Base-by-base conservation (phyloP, 2,329 filamentous ascomycete species). In the Emmonsiellopsis sp. region DNA sequence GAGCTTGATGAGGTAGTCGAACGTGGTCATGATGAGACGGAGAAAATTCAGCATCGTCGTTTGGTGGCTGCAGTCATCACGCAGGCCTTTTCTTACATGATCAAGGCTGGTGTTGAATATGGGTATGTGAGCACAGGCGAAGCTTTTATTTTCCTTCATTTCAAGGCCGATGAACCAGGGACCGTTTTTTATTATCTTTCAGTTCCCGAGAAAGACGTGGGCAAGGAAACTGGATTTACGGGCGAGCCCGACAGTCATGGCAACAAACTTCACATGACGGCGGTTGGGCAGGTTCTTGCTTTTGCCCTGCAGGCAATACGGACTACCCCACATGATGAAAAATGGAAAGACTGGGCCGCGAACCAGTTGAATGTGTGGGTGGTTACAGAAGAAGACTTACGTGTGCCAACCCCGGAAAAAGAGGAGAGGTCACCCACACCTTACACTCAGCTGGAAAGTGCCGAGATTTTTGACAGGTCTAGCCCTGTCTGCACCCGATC, bases 21-120 rank as follows among this genome's bases (percentile, higher is more conserved):
- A 59, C 13, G 56, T 67, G 54, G 61, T 56, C 34, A 54, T 26
- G 65, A 66, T 4, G 68, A 65, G 11, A 65, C 56, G 5, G 70
- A 70, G 44, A 55, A 64, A 40, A 68, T 73, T 44, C 56, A 67
- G 35, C 68, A 68, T 15, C 67, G 71, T 51, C 68, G 61, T 55
- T 64, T 75, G 5, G 63, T 71, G 0, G 66, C 69, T 7, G 70
- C 75, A 26, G 70, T 75, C 10, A 61, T 79, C 38, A 73, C 73
- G 4, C 71, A 79, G 61, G 72, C 69, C 0, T 79, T 74, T 58
- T 68, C 74, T 37, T 78, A 79, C 60, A 80, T 80, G 69, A 69
- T 79, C 9, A 59, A 73, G 49, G 63, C 62, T 11, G 72, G 77
- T 0, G 63, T 77, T 6, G 67, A 73, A 53, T 76, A 74, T 55